phyloP scores from a whole-genome alignment of 2,329 filamentous ascomycete species.

The Macrophomina phaseolina region DNA sequence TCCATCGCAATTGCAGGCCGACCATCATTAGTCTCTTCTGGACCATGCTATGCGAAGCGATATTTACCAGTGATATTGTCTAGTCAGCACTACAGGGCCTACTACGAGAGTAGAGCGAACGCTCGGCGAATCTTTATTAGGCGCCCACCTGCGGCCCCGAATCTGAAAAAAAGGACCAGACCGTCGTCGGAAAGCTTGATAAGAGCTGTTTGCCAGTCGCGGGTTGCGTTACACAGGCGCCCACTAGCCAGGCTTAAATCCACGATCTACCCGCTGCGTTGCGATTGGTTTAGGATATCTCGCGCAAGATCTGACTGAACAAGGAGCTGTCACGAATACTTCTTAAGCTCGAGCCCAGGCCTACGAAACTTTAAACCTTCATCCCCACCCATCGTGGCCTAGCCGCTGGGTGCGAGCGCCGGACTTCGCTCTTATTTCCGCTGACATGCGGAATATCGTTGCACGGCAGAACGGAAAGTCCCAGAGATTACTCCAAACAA shows the following conservation, averaged over 20 bases:
- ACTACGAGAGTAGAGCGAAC: neutral
- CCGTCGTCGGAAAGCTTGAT: slow-evolving; percentile 3
- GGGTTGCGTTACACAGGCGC: neutral
- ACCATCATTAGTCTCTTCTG: neutral
- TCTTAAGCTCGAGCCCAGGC: neutral
- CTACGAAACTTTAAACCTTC: neutral
- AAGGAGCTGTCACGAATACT: neutral
- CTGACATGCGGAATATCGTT: neutral
- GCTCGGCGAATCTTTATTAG: neutral
- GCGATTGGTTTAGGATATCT: slow-evolving; percentile 11
- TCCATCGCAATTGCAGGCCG: neutral
- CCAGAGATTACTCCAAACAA: neutral
- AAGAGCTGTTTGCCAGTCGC: neutral
- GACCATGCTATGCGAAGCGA: neutral
- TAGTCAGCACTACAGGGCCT: neutral
- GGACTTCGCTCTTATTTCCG: neutral
- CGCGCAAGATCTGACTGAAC: slow-evolving; percentile 7
- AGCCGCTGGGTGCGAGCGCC: neutral
- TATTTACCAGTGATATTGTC: neutral
- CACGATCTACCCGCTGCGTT: slow-evolving; percentile 14
- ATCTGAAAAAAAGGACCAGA: neutral
- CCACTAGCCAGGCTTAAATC: slow-evolving; percentile 10
- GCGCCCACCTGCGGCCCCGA: neutral
- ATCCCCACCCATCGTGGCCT: neutral
- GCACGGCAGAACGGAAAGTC: neutral